Base-by-base conservation (phyloP, 2,329 filamentous ascomycete species). In the Pestalotiopsis fici region DNA sequence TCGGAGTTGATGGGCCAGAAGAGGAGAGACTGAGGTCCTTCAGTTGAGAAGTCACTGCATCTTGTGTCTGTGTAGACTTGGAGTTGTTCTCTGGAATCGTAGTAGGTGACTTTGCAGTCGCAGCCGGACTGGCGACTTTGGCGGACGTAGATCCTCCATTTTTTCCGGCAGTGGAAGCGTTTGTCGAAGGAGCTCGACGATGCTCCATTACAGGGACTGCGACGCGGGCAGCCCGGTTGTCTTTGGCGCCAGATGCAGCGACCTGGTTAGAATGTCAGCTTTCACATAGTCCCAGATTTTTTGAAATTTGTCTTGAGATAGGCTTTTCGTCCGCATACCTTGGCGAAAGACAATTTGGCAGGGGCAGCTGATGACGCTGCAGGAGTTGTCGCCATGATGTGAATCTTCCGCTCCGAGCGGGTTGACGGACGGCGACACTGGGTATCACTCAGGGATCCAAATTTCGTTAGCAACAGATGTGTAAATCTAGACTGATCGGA, bases 311-410 rank as follows among this genome's bases (percentile, higher is more conserved):
- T 31, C 57, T 31, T 15, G n/a, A 27, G 18, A 31, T 31, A 37
- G n/a, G 25, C n/a, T 31, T 18, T 31, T 15, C 12, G 9, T 60
- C 6, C 28, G 68, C 71, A 21, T 67, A 78, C 77, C 75, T 77
- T 78, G 37, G 77, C 77, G 56, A 78, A 78, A 60, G 77, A 77
- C 65, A 78, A 55, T 67, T 76, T 77, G 69, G 77, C 75, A 43
- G 73, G 72, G 65, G 68, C 74, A 70, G 74, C 70, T 64, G 75
- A 61, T 62, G 66, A 67, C 3, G 59, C n/a, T 37, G 74, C 74
- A 64, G 63, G 63, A n/a, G 68, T 72, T 61, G 75, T 76, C 68
- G 74, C 73, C 73, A 77, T 77, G 65, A 59, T 55, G 57, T 60
- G 43, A 50, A 50, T 50, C 43, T 21, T 21, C 18, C 23, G 31